Evolutionary conservation across 495 filamentous ascomycete species (phyloP).

Genomic region (Hypoxylon rickii): DNA sequence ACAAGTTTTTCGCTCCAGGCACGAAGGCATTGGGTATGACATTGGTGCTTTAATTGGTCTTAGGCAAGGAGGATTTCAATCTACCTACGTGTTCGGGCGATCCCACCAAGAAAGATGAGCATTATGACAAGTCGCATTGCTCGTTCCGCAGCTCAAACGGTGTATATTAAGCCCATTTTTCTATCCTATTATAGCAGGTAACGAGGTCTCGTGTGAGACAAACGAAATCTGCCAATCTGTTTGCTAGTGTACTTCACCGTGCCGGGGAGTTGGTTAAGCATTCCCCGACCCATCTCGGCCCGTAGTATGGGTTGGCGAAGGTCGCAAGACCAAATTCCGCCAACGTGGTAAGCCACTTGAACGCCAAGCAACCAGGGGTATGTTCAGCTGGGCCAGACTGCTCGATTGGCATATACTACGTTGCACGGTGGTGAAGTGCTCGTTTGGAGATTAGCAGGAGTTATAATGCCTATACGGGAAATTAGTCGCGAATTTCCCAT

Average conservation of each 20-base stretch:
- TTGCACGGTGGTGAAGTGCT: conserved; percentile 16
- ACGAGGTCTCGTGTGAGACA: conserved; percentile 1
- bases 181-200: conserved; percentile 1
- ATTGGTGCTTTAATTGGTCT: no score
- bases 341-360: conserved; percentile 20
- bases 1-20: no score
- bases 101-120: no score
- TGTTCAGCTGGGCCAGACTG: conserved; percentile 6
- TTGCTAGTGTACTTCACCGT: neutral
- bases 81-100: no score
- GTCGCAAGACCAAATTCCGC: conserved; percentile 3
- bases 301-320: neutral
- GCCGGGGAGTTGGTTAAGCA: conserved; percentile 1
- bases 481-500: conserved; percentile 12
- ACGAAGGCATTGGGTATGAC: no score
- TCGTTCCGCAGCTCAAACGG: no score
- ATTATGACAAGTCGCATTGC: neutral
- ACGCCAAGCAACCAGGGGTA: conserved; percentile 21
- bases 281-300: conserved; percentile 7
- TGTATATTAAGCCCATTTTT: no score
- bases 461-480: conserved; percentile 25
- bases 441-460: conserved; percentile 18
- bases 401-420: conserved; percentile 14
- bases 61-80: no score
- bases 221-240: neutral